Conservation (phyloP, 352 stramenopile genomes). For the Phytophthora gonapodyides region DNA sequence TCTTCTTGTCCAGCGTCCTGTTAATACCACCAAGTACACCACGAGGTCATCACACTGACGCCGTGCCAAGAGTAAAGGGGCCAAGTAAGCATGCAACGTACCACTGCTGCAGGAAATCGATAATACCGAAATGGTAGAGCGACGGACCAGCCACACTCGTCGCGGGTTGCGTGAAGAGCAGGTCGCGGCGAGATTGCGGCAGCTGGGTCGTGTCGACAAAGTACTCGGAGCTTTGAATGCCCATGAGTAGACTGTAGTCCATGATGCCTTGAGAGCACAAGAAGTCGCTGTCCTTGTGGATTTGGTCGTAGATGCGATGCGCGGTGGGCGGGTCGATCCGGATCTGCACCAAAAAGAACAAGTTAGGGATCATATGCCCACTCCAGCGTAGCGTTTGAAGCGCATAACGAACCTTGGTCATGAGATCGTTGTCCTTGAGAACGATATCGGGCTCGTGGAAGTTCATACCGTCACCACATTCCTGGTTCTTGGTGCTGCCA, state of each 20-base stretch:
- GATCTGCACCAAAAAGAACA: slow-evolving; percentile 43
- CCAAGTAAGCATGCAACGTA: slow-evolving; percentile 32
- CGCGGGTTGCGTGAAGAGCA: slow-evolving; percentile 80
- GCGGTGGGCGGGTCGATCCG: slow-evolving; percentile 78
- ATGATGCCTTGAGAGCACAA: slow-evolving; percentile 91
- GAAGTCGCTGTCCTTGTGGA: slow-evolving; percentile 90
- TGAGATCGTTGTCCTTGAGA: slow-evolving; percentile 89
- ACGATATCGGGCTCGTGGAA: slow-evolving; percentile 91
- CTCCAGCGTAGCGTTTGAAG: not conserved
- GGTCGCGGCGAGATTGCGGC: slow-evolving; percentile 53
- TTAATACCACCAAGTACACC: slow-evolving; percentile 3
- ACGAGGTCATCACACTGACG: slow-evolving; percentile 11
- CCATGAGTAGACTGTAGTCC: slow-evolving; percentile 93
- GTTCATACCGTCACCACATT: slow-evolving; percentile 86
- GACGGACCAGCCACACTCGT: slow-evolving; percentile 87
- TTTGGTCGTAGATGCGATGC: slow-evolving; percentile 87
- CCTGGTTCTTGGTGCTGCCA: slow-evolving; percentile 82
- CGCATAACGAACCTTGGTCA: slow-evolving; percentile 66
- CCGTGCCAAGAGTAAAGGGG: not conserved
- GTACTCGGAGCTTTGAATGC: slow-evolving; percentile 89
- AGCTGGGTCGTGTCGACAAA: slow-evolving; percentile 84
- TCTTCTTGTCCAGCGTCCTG: slow-evolving; percentile 91
- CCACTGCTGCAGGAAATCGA: slow-evolving; percentile 93
- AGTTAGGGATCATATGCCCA: not conserved
- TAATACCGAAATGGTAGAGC: slow-evolving; percentile 92